Conservation (phyloP, 2,329 filamentous ascomycete species). For the Uncinocarpus reesii region DNA sequence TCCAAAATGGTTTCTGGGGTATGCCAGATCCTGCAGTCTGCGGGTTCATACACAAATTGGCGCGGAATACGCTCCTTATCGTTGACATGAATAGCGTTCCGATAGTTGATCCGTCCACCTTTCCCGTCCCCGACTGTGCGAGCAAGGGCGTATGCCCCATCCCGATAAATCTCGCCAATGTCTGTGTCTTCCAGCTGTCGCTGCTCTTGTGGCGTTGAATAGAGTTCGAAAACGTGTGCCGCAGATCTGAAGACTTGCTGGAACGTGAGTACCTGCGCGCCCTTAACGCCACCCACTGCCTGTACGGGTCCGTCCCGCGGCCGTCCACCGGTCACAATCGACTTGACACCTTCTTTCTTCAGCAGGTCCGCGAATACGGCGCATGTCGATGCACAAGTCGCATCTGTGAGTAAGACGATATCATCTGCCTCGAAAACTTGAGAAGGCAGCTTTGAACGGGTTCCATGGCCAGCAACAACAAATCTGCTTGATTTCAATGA, state of each 20-base stretch:
- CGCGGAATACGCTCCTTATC: conserved; percentile 39
- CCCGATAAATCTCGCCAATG: conserved; percentile 15
- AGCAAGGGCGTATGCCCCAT: conserved; percentile 13
- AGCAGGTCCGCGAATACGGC: conserved; percentile 49
- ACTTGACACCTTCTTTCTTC: conserved; percentile 45
- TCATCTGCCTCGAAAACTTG: conserved; percentile 27
- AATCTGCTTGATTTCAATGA: conserved; percentile 19
- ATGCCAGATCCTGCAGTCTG: conserved; percentile 53
- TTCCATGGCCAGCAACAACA: conserved; percentile 27
- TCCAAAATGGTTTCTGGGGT: conserved; percentile 45
- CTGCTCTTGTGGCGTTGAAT: conserved; percentile 11
- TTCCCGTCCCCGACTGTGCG: conserved; percentile 15
- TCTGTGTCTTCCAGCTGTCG: conserved; percentile 12
- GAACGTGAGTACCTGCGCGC: conserved; percentile 29
- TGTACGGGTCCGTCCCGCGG: conserved; percentile 48
- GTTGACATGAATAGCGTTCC: conserved; percentile 38
- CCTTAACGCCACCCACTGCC: conserved; percentile 56
- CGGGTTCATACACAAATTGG: conserved; percentile 52
- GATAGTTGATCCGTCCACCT: conserved; percentile 35
- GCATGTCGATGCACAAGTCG: conserved; percentile 51
- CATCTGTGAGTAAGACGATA: conserved; percentile 42
- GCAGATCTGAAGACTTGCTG: conserved; percentile 20
- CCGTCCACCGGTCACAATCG: conserved; percentile 51
- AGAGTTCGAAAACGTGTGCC: conserved; percentile 6
- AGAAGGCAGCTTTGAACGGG: conserved; percentile 19